Evolutionary conservation across 2,329 filamentous ascomycete species (phyloP), one percentile per base, ranked within the genome.

Genomic region (Samsoniella hepiali): DNA sequence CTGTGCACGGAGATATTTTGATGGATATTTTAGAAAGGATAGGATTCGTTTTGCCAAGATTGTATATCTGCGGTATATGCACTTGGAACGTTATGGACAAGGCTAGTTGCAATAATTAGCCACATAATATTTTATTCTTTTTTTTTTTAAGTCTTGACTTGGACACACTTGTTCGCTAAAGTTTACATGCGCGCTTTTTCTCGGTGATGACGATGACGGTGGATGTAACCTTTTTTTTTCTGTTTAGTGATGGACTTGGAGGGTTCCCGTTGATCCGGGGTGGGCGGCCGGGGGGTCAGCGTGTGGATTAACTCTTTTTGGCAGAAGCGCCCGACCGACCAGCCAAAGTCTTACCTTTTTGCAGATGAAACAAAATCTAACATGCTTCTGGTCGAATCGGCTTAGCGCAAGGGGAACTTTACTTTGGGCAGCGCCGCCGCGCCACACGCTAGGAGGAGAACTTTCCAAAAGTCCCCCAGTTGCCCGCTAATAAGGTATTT

Each of bases 111-210:
- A 22, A 51, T 51, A 59, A 40, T 59, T 51, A 42, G 57, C 45
- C 45, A 51, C 57, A 51, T 59, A 59, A 59, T 59, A 59, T 59
- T 49, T 49, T 49, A 29, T 58, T 32, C 32, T 34, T 50, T 47
- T 58, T 40, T 49, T 44, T 27, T 34, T 45, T n/a, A 27, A 6
- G 1, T 1, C 3, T 29, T 22, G 22, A 22, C 22, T 22, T 22
- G 22, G 1, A 22, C 22, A 22, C 22, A 22, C 22, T 22, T 22
- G 22, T 22, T 22, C 22, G 22, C 22, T 1, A 1, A 22, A 22
- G 22, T 1, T 22, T 22, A 22, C 22, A 22, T 22, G 22, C 22
- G 22, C 22, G 9, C 5, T 5, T 22, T 45, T 10, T 27, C 5
- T 40, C 22, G 9, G 29, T 13, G 17, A n/a, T 32, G 15, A 27